Evolutionary conservation across 2,329 filamentous ascomycete genomes (phyloP).

Genomic region (Trichoderma endophyticum): DNA sequence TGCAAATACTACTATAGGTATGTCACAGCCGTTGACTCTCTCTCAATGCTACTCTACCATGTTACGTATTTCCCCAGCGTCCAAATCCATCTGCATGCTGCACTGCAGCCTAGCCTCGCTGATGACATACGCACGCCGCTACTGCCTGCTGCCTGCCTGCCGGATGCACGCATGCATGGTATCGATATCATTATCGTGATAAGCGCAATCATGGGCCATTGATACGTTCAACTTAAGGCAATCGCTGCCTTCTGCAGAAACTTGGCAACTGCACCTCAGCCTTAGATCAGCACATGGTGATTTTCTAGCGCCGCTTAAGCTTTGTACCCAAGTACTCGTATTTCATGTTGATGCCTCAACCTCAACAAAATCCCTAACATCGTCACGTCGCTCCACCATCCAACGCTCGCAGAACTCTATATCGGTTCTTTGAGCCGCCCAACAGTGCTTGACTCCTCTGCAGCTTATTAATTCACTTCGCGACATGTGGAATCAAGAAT

Average conservation of each 20-base stretch:
- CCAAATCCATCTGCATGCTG: background rate
- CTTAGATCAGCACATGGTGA: background rate
- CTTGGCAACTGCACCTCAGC: background rate
- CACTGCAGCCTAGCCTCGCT: background rate
- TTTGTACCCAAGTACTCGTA: background rate
- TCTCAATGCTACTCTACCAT: background rate
- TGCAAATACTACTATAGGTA: too few species aligned
- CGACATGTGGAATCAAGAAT: background rate
- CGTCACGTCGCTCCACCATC: background rate
- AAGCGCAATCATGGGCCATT: background rate
- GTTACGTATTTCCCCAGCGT: background rate
- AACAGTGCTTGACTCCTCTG: background rate
- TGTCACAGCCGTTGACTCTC: background rate
- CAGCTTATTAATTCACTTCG: background rate
- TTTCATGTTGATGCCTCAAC: background rate
- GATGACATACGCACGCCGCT: slow-evolving; percentile 8
- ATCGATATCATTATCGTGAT: background rate
- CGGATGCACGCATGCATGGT: background rate
- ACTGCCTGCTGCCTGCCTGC: background rate
- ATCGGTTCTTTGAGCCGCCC: background rate
- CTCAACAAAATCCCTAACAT: background rate
- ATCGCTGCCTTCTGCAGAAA: background rate
- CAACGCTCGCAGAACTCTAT: background rate
- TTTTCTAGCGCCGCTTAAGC: background rate
- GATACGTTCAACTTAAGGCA: background rate